Evolutionary conservation across 73 alveolate species (phyloP).

Genomic region (Breviolum minutum): DNA sequence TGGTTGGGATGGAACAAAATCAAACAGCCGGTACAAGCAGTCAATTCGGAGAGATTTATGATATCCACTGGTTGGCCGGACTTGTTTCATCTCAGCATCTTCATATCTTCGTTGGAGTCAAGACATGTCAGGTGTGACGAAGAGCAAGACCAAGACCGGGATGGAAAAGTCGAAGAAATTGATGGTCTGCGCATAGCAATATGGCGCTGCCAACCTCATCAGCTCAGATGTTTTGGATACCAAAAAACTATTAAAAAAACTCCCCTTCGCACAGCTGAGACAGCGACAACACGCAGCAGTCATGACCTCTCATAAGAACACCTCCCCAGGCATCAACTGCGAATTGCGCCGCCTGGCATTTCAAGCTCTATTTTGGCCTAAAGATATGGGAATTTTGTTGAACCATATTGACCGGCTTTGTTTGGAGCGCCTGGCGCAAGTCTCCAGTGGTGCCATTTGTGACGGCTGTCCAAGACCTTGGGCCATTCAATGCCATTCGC

Average conservation of each 20-base stretch:
- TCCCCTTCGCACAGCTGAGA: background rate
- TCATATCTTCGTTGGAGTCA: too few species aligned
- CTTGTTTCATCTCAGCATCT: background rate
- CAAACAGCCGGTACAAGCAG: too few species aligned
- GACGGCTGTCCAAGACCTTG: constrained; percentile 81
- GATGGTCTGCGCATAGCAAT: constrained; percentile 77
- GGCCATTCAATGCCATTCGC: background rate
- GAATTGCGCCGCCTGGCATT: constrained; percentile 46
- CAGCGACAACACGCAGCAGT: constrained; percentile 60
- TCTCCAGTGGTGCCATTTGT: constrained; percentile 72
- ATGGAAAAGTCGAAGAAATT: constrained; percentile 64
- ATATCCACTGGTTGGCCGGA: too few species aligned
- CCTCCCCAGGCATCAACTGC: constrained; percentile 94
- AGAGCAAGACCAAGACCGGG: constrained; percentile 46
- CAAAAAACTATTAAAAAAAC: background rate
- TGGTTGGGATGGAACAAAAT: too few species aligned
- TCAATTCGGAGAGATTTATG: too few species aligned
- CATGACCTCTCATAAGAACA: constrained; percentile 72
- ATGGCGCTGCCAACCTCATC: constrained; percentile 66
- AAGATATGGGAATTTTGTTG: background rate
- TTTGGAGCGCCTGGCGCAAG: constrained; percentile 40
- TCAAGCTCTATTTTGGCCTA: background rate
- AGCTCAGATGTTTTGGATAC: background rate
- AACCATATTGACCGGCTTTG: too few species aligned
- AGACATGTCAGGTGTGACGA: constrained; percentile 47